Percentiles rank a stretch among this genome's conserved stretches.
These are phyloP conservation scores for Brassica incana DNA, from an alignment of 345 rosid species.

Conservation along the genomic window DNA sequence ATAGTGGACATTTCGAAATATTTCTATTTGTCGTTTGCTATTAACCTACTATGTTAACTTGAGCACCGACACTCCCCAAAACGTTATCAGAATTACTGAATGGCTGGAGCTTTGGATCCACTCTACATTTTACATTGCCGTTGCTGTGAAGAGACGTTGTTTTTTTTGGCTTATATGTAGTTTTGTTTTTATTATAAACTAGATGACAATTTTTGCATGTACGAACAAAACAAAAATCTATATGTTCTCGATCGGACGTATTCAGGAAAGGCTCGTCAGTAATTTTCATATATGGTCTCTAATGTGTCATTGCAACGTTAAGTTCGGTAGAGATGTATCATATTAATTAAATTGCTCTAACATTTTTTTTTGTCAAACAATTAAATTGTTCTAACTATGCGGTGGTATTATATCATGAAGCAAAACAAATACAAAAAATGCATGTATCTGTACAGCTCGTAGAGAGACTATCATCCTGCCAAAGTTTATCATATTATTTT, in stretches of 20 bases:
- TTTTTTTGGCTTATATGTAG: background rate
- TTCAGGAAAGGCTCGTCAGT: constrained; percentile 9
- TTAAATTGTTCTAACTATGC: background rate
- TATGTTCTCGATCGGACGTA: background rate
- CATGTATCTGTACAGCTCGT: background rate
- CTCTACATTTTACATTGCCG: constrained; percentile 6
- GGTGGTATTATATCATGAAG: background rate
- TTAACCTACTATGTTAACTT: constrained; percentile 5
- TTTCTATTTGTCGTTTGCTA: constrained; percentile 11
- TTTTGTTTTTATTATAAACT: constrained; percentile 9
- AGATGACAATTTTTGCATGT: constrained; percentile 11
- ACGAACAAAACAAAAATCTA: background rate
- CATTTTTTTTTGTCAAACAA: no score
- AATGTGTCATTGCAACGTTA: constrained; percentile 34
- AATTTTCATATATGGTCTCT: background rate
- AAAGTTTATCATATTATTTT: background rate
- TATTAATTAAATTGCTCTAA: background rate
- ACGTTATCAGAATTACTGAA: constrained; percentile 18
- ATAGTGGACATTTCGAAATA: background rate
- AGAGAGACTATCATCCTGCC: constrained; percentile 4
- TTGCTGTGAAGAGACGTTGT: constrained; percentile 13
- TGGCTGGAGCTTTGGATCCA: constrained; percentile 20
- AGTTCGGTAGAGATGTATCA: constrained; percentile 28
- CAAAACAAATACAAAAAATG: background rate
- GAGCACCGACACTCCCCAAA: constrained; percentile 35